Conservation (phyloP, 768 basidiomycete species). For the Psilocybe cyanescens region DNA sequence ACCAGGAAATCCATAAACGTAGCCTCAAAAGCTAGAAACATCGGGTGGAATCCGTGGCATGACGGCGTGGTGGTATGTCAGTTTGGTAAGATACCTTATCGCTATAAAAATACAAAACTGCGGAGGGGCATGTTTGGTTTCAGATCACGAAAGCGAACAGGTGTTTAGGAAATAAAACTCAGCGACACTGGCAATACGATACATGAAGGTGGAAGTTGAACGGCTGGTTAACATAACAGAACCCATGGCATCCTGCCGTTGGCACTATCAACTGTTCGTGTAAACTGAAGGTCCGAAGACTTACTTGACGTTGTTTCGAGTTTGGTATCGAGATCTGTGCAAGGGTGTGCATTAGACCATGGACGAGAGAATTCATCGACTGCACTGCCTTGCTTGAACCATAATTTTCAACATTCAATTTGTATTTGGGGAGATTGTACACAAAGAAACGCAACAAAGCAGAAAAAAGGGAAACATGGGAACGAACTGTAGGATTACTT, state of each 20-base stretch:
- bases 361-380: neutral
- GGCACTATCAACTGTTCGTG: neutral
- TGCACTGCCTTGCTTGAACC: neutral
- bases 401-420: neutral
- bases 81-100: neutral
- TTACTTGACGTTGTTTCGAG: neutral
- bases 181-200: neutral
- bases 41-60: no score
- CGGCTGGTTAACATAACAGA: neutral
- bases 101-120: neutral
- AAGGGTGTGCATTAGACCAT: neutral
- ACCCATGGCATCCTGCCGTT: neutral
- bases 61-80: no score
- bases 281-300: neutral
- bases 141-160: conserved; percentile 5
- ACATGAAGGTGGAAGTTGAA: neutral
- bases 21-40: no score
- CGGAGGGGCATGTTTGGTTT: conserved; percentile 1
- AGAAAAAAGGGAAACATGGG: neutral
- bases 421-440: conserved; percentile 8
- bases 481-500: conserved; percentile 41
- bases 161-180: conserved; percentile 6
- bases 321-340: neutral
- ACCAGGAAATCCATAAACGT: no score
- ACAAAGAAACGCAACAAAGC: conserved; percentile 3